Conservation (phyloP, 2,329 filamentous ascomycete genomes). For the Fusarium buxicola region DNA sequence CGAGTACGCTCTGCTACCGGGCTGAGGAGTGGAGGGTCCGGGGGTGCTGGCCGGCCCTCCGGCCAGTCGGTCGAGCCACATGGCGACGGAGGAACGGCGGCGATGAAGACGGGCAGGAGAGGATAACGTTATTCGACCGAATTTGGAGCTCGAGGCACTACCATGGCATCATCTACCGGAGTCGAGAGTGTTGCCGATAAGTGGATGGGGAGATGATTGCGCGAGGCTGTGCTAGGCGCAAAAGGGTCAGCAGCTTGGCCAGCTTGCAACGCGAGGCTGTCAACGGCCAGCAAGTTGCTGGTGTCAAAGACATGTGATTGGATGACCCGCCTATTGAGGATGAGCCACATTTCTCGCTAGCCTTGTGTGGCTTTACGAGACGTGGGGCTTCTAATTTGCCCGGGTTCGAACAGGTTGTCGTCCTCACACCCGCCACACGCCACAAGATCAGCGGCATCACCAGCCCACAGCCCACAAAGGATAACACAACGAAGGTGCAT, state of each 20-base stretch:
- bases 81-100: slow-evolving; percentile 54
- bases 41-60: slow-evolving; percentile 70
- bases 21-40: slow-evolving; percentile 68
- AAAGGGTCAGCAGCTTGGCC: slow-evolving; percentile 41
- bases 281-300: slow-evolving; percentile 18
- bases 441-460: not conserved
- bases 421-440: not conserved
- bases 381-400: too few relatives aligned
- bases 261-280: slow-evolving; percentile 47
- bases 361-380: slow-evolving; percentile 30
- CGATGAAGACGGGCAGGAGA: slow-evolving; percentile 1
- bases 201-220: slow-evolving; percentile 16
- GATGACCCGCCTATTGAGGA: not conserved
- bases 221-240: slow-evolving; percentile 32
- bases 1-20: slow-evolving; percentile 76
- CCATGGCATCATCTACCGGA: slow-evolving; percentile 27
- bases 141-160: not conserved
- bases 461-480: slow-evolving; percentile 11
- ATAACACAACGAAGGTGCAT: not conserved
- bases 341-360: slow-evolving; percentile 5
- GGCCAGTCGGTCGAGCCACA: slow-evolving; percentile 93
- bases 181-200: slow-evolving; percentile 11
- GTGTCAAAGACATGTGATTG: slow-evolving; percentile 32
- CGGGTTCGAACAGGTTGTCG: too few relatives aligned
- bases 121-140: slow-evolving; percentile 14